phyloP scores from a whole-genome alignment of 1,284 basidiomycete species.

The Malassezia japonica region DNA sequence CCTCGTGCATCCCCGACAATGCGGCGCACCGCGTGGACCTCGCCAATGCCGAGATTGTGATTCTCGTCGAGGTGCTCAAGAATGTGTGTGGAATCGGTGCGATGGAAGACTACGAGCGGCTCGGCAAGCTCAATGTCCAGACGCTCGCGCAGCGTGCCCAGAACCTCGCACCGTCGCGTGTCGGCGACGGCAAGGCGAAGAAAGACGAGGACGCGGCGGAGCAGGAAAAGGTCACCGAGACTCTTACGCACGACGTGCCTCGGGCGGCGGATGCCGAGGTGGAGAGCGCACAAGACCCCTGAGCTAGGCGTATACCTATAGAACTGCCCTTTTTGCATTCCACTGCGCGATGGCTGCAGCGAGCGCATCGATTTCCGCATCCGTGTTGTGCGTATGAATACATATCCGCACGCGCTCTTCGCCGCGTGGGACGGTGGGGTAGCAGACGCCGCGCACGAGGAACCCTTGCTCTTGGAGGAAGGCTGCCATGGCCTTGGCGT shows the following conservation, averaged over 20 bases:
- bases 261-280: too few species aligned
- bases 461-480: conserved; percentile 58
- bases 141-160: conserved; percentile 18
- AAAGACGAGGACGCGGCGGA: too few species aligned
- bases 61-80: conserved; percentile 33
- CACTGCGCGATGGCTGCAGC: conserved; percentile 2
- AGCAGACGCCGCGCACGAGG: conserved; percentile 66
- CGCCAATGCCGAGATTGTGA: conserved; percentile 24
- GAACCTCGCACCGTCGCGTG: neutral
- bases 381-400: conserved; percentile 65
- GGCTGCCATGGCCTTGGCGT: conserved; percentile 62
- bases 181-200: too few species aligned
- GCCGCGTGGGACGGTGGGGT: conserved; percentile 66
- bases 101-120: conserved; percentile 22
- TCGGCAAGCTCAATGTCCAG: conserved; percentile 31
- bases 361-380: conserved; percentile 56
- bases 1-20: conserved; percentile 20
- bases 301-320: too few species aligned
- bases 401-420: conserved; percentile 73
- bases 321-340: too few species aligned
- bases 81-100: conserved; percentile 34
- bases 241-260: too few species aligned
- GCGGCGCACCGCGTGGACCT: conserved; percentile 27
- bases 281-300: too few species aligned
- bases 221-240: too few species aligned